Conservation (phyloP, 2,329 filamentous ascomycete genomes). For the Diaporthe destruens region DNA sequence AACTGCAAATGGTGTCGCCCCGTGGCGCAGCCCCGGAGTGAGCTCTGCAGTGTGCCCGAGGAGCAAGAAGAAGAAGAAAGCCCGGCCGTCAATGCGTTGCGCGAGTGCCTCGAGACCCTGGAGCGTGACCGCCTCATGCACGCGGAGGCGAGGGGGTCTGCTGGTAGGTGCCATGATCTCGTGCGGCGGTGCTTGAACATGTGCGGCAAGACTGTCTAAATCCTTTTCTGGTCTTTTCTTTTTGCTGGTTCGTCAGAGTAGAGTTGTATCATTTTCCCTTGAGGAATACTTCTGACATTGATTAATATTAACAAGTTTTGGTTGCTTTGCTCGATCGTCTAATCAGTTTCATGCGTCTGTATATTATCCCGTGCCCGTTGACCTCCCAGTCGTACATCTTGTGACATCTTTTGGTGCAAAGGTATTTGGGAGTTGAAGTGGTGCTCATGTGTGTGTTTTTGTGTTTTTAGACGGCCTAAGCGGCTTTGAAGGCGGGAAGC, state of each 20-base stretch:
- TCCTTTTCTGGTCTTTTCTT: background rate
- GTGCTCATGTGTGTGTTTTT: too few species aligned
- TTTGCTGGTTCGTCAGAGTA: too few species aligned
- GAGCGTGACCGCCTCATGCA: background rate
- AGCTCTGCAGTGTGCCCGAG: background rate
- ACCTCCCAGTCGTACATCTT: too few species aligned
- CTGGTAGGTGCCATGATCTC: background rate
- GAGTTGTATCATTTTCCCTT: too few species aligned
- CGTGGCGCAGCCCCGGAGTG: background rate
- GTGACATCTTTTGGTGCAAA: background rate
- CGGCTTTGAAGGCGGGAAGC: background rate
- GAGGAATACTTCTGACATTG: background rate
- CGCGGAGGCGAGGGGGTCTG: background rate
- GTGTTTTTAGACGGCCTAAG: too few species aligned
- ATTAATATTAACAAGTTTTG: background rate
- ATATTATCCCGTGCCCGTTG: too few species aligned
- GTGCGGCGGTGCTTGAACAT: too few species aligned
- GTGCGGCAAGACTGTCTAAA: background rate
- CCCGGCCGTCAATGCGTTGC: background rate
- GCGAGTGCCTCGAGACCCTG: background rate
- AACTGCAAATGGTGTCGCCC: background rate
- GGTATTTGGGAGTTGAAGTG: background rate
- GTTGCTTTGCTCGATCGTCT: background rate
- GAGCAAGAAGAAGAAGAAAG: background rate
- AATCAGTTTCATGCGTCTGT: too few species aligned